phyloP scores from a whole-genome alignment of 2,329 filamentous ascomycete species.

The Knoxdaviesia capensis region DNA sequence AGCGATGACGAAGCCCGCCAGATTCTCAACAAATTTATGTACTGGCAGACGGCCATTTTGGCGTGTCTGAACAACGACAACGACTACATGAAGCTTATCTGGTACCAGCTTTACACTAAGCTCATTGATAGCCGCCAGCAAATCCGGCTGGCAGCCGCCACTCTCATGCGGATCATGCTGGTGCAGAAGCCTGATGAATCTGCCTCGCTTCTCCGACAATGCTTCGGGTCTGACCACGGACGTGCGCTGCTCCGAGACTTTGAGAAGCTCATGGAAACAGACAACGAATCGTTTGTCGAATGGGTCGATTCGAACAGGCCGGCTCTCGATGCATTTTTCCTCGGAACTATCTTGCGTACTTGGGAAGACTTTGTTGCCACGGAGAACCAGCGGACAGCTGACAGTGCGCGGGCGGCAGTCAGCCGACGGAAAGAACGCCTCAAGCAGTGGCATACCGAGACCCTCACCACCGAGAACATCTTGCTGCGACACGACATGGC shows the following conservation, averaged over 20 bases:
- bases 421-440: conserved; percentile 65
- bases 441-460: conserved; percentile 58
- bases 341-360: conserved; percentile 55
- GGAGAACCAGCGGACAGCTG: conserved; percentile 65
- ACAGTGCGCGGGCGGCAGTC: conserved; percentile 50
- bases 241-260: conserved; percentile 36
- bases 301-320: conserved; percentile 75
- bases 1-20: conserved; percentile 33
- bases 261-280: conserved; percentile 65
- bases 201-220: conserved; percentile 49
- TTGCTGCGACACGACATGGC: conserved; percentile 69
- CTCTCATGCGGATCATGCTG: conserved; percentile 77
- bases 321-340: conserved; percentile 65
- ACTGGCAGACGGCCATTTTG: conserved; percentile 88
- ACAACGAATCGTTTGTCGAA: conserved; percentile 68
- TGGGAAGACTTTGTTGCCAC: conserved; percentile 77
- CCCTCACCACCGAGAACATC: conserved; percentile 46
- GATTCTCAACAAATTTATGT: conserved; percentile 71
- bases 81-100: conserved; percentile 69
- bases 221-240: conserved; percentile 18
- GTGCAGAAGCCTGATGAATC: conserved; percentile 85
- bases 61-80: conserved; percentile 58
- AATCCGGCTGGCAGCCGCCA: conserved; percentile 58
- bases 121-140: conserved; percentile 48
- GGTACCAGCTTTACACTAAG: conserved; percentile 84